A percentile compares a stretch with the other conserved stretches of the same genome.
Evolutionary conservation across 306 rosid species (phyloP).

Genomic region (Dalbergia cochinchinensis): DNA sequence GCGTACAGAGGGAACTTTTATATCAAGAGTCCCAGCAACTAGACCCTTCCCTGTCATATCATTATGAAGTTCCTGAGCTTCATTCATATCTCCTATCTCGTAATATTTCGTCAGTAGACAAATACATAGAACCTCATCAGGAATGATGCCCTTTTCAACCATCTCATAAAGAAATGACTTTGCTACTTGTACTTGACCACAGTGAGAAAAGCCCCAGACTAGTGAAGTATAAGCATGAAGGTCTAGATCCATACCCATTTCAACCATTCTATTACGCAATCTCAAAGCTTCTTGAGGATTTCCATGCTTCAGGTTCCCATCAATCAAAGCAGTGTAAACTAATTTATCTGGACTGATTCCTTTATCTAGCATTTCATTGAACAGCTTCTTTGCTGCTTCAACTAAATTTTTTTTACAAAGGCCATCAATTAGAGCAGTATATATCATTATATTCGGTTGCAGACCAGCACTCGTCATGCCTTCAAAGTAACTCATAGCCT

Average conservation of each 20-base stretch:
- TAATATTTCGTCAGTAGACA: constrained; percentile 68
- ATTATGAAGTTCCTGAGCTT: constrained; percentile 71
- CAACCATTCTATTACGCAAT: constrained; percentile 70
- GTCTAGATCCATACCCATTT: constrained; percentile 78
- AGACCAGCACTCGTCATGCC: constrained; percentile 66
- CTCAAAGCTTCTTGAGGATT: constrained; percentile 78
- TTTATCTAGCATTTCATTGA: constrained; percentile 79
- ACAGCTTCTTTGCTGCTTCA: constrained; percentile 75
- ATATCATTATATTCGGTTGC: constrained; percentile 82
- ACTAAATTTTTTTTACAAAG: constrained; percentile 71
- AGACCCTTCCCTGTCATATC: constrained; percentile 73
- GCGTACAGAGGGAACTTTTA: constrained; percentile 48
- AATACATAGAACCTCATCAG: constrained; percentile 79
- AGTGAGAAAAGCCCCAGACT: constrained; percentile 76
- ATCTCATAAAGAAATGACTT: constrained; percentile 78
- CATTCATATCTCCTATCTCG: constrained; percentile 70
- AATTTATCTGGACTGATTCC: constrained; percentile 84
- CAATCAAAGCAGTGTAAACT: constrained; percentile 79
- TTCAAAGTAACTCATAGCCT: constrained; percentile 73
- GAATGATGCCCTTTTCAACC: constrained; percentile 74
- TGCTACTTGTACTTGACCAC: constrained; percentile 74
- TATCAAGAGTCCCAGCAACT: constrained; percentile 48
- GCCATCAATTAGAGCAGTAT: constrained; percentile 88
- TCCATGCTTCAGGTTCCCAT: constrained; percentile 89
- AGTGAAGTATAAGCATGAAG: constrained; percentile 82